Percentiles rank a stretch among this genome's conserved stretches.
Evolutionary conservation across 1,284 basidiomycete genomes (phyloP).

Genomic region (Heterobasidion parviporum): DNA sequence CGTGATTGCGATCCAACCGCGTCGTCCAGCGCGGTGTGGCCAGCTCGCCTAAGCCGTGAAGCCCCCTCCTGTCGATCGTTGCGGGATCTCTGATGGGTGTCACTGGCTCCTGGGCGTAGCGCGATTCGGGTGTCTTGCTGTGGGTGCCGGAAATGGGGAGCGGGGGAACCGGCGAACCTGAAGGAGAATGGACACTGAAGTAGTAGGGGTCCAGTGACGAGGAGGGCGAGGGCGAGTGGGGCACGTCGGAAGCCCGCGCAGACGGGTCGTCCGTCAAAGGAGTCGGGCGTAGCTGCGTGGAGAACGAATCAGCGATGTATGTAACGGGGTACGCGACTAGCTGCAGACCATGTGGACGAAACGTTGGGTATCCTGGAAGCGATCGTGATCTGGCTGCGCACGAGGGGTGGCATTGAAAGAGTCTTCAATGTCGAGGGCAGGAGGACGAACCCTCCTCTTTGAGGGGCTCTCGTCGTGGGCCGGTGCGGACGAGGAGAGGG

Average conservation of each 20-base stretch:
- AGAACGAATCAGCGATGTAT: not conserved
- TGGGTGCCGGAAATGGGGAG: slow-evolving; percentile 27
- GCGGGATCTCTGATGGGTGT: slow-evolving; percentile 78
- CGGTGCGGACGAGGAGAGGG: slow-evolving; percentile 16
- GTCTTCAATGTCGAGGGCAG: slow-evolving; percentile 25
- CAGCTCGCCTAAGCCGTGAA: slow-evolving; percentile 95
- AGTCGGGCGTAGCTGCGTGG: slow-evolving; percentile 29
- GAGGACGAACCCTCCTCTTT: slow-evolving; percentile 28
- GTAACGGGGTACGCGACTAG: not conserved
- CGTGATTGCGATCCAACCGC: slow-evolving; percentile 24
- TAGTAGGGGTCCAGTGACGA: slow-evolving; percentile 82
- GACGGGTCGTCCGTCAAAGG: slow-evolving; percentile 22
- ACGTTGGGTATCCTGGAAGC: slow-evolving; percentile 12
- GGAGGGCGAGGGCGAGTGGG: slow-evolving; percentile 56
- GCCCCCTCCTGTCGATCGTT: slow-evolving; percentile 76
- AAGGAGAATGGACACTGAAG: slow-evolving; percentile 59
- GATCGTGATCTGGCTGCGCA: slow-evolving; percentile 17
- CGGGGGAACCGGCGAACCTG: slow-evolving; percentile 51
- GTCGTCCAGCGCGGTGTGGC: slow-evolving; percentile 94
- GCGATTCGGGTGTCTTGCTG: slow-evolving; percentile 34
- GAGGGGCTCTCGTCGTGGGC: slow-evolving; percentile 22
- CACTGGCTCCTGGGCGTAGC: slow-evolving; percentile 37
- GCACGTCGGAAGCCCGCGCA: slow-evolving; percentile 18
- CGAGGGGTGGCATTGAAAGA: slow-evolving; percentile 4
- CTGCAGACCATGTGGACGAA: slow-evolving; percentile 9